A percentile compares a stretch with the other conserved stretches of the same genome.
phyloP scores from a whole-genome alignment of 2,329 filamentous ascomycete genomes.

The Pseudocercospora ulei region DNA sequence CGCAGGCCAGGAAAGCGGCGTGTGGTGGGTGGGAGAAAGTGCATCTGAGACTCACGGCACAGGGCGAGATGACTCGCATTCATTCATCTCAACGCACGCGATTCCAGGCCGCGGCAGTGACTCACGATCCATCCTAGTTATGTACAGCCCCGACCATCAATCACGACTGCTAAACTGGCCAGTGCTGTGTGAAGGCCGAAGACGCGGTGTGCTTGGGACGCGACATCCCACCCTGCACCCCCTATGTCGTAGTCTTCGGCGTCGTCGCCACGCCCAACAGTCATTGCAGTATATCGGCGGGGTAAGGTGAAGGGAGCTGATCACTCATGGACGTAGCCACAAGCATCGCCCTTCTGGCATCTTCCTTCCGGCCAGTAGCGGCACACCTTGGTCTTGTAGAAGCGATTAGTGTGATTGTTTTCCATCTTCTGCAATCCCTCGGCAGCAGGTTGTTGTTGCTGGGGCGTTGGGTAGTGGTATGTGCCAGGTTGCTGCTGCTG shows the following conservation, averaged over 20 bases:
- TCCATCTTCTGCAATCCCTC: slow-evolving; percentile 27
- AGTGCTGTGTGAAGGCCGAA: background rate
- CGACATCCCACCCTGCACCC: slow-evolving; percentile 1
- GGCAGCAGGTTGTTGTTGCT: slow-evolving; percentile 28
- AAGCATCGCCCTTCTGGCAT: slow-evolving; percentile 41
- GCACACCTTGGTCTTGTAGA: slow-evolving; percentile 38
- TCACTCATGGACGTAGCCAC: slow-evolving; percentile 31
- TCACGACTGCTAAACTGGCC: background rate
- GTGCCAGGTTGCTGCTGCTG: slow-evolving; percentile 2
- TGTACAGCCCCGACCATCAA: slow-evolving; percentile 1
- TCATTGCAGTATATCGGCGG: background rate
- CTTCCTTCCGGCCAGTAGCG: slow-evolving; percentile 47
- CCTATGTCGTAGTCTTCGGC: background rate
- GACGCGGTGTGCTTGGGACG: slow-evolving; percentile 1
- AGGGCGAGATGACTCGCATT: too few species aligned
- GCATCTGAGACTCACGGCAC: too few species aligned
- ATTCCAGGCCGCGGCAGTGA: too few species aligned
- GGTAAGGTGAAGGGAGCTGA: slow-evolving; percentile 2
- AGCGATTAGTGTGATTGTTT: slow-evolving; percentile 25
- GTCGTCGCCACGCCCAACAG: slow-evolving; percentile 15
- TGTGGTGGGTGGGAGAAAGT: too few species aligned
- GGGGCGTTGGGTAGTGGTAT: slow-evolving; percentile 9
- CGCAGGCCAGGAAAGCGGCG: too few species aligned
- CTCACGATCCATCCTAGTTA: background rate
- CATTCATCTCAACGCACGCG: too few species aligned